Evolutionary conservation across 768 basidiomycete species (phyloP).

Genomic region (Cubamyces lactineus): DNA sequence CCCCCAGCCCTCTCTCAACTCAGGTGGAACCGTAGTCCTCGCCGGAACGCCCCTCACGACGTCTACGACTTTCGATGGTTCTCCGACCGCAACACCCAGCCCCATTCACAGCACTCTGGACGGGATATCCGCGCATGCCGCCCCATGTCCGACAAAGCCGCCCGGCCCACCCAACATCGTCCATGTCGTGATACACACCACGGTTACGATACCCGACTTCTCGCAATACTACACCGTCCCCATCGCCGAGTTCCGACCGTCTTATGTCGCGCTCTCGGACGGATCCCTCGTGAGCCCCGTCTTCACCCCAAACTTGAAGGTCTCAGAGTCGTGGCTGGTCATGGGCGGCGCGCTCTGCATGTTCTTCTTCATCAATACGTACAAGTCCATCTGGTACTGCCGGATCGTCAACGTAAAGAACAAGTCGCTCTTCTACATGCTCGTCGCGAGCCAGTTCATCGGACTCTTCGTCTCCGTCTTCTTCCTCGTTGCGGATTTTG

Average conservation of each 20-base stretch:
- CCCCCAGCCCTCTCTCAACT: too few species aligned
- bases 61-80: neutral
- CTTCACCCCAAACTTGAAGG: constrained; percentile 45
- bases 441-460: constrained; percentile 58
- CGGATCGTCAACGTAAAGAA: constrained; percentile 58
- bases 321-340: constrained; percentile 48
- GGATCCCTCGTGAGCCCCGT: constrained; percentile 61
- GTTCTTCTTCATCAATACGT: constrained; percentile 57
- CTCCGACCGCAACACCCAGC: neutral
- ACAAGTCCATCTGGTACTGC: constrained; percentile 54
- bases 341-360: constrained; percentile 52
- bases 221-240: constrained; percentile 45
- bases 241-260: constrained; percentile 50
- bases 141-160: constrained; percentile 10
- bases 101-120: neutral
- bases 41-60: neutral
- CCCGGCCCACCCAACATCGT: constrained; percentile 42
- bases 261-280: constrained; percentile 45
- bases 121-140: neutral
- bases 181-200: constrained; percentile 53
- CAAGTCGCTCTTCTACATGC: constrained; percentile 59
- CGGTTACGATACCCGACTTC: constrained; percentile 53
- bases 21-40: too few species aligned
- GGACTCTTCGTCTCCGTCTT: constrained; percentile 49
- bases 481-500: constrained; percentile 52